phyloP scores from a whole-genome alignment of 164 flowering plant genomes.

The Annona cherimola region DNA sequence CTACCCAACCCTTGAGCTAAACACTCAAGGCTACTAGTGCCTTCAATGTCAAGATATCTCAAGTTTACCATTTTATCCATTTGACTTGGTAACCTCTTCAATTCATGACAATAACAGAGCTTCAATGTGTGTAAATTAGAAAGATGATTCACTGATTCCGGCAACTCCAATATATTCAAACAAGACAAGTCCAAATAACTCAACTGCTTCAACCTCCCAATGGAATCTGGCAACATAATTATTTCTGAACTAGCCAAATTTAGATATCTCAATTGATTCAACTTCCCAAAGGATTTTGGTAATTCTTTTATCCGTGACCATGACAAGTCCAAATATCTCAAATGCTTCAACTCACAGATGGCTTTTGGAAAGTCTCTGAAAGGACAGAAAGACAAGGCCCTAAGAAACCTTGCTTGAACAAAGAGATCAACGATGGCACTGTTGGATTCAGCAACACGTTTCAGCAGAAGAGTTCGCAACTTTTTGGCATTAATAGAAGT shows the following conservation, averaged over 20 bases:
- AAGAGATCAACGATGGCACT: neutral
- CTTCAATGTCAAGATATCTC: constrained; percentile 6
- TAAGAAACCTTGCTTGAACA: neutral
- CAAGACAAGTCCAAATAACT: neutral
- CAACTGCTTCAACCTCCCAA: too few relatives aligned
- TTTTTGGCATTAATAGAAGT: neutral
- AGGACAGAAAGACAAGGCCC: constrained; percentile 7
- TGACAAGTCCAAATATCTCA: too few relatives aligned
- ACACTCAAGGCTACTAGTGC: neutral
- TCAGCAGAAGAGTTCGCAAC: constrained; percentile 1
- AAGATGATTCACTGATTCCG: constrained; percentile 17
- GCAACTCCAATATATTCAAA: neutral
- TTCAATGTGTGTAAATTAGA: constrained; percentile 14
- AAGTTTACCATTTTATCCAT: neutral
- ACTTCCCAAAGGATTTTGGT: too few relatives aligned
- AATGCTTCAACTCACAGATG: too few relatives aligned
- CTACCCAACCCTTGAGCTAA: constrained; percentile 3
- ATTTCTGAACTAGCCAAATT: too few relatives aligned
- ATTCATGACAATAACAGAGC: neutral
- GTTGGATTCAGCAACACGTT: neutral
- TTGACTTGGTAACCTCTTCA: neutral
- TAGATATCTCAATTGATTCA: too few relatives aligned
- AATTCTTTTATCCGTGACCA: too few relatives aligned
- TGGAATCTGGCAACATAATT: too few relatives aligned
- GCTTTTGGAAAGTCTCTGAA: neutral